These are phyloP conservation scores for Alisma plantagoaquatica DNA, from an alignment of 106 monocot species.

Conservation along the genomic window DNA sequence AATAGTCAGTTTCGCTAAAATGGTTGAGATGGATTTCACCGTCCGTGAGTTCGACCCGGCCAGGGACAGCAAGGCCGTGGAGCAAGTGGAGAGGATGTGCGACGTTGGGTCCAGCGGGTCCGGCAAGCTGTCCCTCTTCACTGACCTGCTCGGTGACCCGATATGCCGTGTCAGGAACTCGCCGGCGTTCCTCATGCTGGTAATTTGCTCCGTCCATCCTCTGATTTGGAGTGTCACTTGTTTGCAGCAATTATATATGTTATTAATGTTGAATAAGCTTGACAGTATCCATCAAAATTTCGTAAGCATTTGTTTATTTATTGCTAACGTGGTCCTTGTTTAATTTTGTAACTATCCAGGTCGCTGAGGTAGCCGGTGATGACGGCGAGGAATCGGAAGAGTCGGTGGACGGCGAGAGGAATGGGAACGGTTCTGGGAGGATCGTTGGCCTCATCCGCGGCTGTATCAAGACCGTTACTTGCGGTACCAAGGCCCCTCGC, in stretches of 20 bases:
- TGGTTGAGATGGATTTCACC: no score
- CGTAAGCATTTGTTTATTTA: constrained; percentile 17
- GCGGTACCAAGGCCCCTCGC: constrained; percentile 34
- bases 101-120: constrained; percentile 56
- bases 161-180: constrained; percentile 44
- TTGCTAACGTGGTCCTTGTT: not conserved
- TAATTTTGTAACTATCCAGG: not conserved
- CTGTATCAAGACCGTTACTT: constrained; percentile 58
- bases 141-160: constrained; percentile 53
- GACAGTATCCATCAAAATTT: no score
- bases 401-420: constrained; percentile 16
- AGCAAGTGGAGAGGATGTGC: constrained; percentile 51
- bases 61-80: constrained; percentile 28
- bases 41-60: constrained; percentile 38
- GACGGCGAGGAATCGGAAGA: constrained; percentile 50
- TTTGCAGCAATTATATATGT: no score
- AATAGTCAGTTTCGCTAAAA: no score
- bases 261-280: no score
- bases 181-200: constrained; percentile 49
- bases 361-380: not conserved
- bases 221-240: constrained; percentile 25
- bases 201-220: constrained; percentile 35
- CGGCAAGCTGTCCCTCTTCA: constrained; percentile 38
- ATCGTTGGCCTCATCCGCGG: constrained; percentile 68
- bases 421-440: no score